phyloP scores from a whole-genome alignment of 2,329 filamentous ascomycete species.

The Septoria petroselini region DNA sequence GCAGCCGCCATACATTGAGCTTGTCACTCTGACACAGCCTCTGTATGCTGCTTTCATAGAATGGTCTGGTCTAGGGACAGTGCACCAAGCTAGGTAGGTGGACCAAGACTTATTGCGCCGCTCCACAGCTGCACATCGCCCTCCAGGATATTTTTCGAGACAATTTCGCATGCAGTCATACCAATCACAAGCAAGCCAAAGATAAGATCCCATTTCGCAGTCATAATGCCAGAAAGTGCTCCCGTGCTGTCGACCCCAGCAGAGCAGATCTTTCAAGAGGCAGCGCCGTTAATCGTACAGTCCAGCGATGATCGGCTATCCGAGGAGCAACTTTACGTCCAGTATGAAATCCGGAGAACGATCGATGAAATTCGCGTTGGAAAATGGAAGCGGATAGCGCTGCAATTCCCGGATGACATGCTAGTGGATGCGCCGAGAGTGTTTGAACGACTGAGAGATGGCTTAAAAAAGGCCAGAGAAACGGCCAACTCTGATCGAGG shows the following conservation, averaged over 20 bases:
- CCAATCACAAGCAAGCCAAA: slow-evolving; percentile 4
- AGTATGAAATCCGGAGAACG: slow-evolving; percentile 84
- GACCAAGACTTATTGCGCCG: background rate
- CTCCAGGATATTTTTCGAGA: slow-evolving; percentile 7
- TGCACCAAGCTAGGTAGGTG: background rate
- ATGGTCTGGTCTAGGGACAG: background rate
- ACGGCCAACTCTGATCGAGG: background rate
- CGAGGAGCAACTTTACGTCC: slow-evolving; percentile 68
- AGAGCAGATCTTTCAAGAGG: slow-evolving; percentile 57
- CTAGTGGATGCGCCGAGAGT: slow-evolving; percentile 79
- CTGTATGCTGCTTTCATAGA: too few relatives aligned
- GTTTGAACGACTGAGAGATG: slow-evolving; percentile 61
- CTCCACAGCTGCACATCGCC: slow-evolving; percentile 1
- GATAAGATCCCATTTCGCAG: slow-evolving; percentile 4
- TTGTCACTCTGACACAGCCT: too few relatives aligned
- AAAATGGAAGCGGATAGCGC: slow-evolving; percentile 71
- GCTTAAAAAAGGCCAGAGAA: slow-evolving; percentile 38
- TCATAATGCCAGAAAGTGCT: slow-evolving; percentile 37
- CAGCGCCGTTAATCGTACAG: slow-evolving; percentile 42
- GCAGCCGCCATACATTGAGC: too few relatives aligned
- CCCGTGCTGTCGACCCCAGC: slow-evolving; percentile 63
- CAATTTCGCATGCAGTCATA: slow-evolving; percentile 9
- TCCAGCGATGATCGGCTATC: slow-evolving; percentile 40
- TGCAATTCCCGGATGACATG: slow-evolving; percentile 97
- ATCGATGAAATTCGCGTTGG: slow-evolving; percentile 69